Percentiles rank a stretch among this genome's conserved stretches.
Conservation (phyloP, 441 rosid species). For the Brassica balearica region DNA sequence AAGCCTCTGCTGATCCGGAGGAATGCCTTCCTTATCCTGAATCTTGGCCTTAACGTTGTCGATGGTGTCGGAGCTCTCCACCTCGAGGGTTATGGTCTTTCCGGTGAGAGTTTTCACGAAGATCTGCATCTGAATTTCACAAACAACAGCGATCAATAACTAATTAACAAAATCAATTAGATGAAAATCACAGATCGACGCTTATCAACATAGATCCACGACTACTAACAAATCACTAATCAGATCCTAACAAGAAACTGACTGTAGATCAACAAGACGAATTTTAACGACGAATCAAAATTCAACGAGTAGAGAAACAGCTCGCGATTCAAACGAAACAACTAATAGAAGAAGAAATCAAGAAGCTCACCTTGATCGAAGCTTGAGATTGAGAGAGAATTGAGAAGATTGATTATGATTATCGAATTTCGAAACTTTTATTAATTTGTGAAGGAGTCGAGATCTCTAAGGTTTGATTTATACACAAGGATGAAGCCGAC, state of each 20-base stretch:
- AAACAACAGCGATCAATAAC: slow-evolving; percentile 31
- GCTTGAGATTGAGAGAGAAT: neutral
- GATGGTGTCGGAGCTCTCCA: slow-evolving; percentile 34
- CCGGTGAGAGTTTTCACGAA: slow-evolving; percentile 50
- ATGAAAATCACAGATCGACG: neutral
- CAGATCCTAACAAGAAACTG: neutral
- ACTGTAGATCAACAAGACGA: neutral
- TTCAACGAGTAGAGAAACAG: neutral
- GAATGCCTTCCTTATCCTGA: slow-evolving; percentile 49
- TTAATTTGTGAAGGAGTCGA: neutral
- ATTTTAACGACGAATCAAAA: neutral
- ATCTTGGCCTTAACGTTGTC: slow-evolving; percentile 49
- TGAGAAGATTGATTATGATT: neutral
- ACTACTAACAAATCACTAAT: neutral
- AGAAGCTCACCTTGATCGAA: neutral
- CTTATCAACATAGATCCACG: neutral
- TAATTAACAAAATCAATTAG: neutral
- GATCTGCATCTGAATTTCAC: neutral
- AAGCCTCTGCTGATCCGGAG: slow-evolving; percentile 48
- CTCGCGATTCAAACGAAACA: neutral
- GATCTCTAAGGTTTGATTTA: neutral
- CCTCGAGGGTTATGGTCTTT: slow-evolving; percentile 47
- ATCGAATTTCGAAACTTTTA: neutral
- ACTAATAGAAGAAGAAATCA: neutral
- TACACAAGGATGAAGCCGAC: neutral